Percentiles rank a stretch among this genome's conserved stretches.
Conservation (phyloP, 495 filamentous ascomycete species). For the Hypomontagnella submonticulosa region DNA sequence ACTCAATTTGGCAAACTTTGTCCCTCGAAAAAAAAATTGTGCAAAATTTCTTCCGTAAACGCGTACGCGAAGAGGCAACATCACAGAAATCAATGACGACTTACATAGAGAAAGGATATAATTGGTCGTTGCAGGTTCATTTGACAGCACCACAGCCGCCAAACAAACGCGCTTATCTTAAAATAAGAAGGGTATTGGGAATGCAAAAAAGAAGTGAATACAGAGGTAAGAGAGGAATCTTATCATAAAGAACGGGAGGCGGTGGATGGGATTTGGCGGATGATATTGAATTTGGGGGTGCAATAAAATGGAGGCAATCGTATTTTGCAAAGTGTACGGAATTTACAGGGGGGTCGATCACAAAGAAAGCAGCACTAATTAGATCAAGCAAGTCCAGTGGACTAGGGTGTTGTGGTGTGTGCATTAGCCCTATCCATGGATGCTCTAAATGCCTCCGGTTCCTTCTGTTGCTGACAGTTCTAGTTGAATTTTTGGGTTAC, state of each 20-base stretch:
- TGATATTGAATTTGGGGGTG: constrained; percentile 32
- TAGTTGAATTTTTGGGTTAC: constrained; percentile 28
- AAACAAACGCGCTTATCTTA: constrained; percentile 69
- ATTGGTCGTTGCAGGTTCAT: constrained; percentile 72
- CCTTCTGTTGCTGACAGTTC: constrained; percentile 24
- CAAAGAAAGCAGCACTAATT: too few relatives aligned
- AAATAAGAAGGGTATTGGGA: constrained; percentile 33
- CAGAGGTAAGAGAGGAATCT: constrained; percentile 32
- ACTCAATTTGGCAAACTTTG: not conserved
- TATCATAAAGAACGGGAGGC: constrained; percentile 29
- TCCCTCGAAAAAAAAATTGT: constrained; percentile 1
- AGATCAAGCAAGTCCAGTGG: too few relatives aligned
- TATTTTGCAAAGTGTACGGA: constrained; percentile 7
- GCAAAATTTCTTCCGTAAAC: not conserved
- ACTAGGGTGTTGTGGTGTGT: not conserved
- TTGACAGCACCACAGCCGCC: constrained; percentile 71
- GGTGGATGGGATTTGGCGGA: constrained; percentile 30
- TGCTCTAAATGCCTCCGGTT: constrained; percentile 18
- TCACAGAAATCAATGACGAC: constrained; percentile 40
- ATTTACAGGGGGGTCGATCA: too few relatives aligned
- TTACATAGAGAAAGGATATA: constrained; percentile 58
- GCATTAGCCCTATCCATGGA: constrained; percentile 37
- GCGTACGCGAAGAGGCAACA: not conserved
- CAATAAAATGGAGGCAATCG: constrained; percentile 31
- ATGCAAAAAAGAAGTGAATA: constrained; percentile 40